Evolutionary conservation across 2,329 filamentous ascomycete genomes (phyloP).

Genomic region (Fusarium humuli): DNA sequence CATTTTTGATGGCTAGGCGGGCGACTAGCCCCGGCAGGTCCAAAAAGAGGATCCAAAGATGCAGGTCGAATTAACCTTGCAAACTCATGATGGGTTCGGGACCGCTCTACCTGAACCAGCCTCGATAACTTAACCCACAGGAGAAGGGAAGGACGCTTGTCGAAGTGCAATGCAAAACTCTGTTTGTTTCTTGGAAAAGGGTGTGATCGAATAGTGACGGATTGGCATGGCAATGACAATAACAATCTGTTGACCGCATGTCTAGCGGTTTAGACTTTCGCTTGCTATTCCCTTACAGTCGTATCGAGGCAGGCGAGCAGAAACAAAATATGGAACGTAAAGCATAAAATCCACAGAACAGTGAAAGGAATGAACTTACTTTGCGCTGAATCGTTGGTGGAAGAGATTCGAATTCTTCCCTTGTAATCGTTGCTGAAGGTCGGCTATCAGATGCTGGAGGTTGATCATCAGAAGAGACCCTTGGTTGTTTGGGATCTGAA

Average conservation of each 20-base stretch:
- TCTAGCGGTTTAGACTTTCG: conserved; percentile 11
- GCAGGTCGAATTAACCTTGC: conserved; percentile 30
- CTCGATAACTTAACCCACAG: conserved; percentile 14
- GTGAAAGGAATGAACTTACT: conserved; percentile 57
- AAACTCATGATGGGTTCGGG: conserved; percentile 32
- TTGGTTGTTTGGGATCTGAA: conserved; percentile 39
- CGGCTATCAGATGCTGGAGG: conserved; percentile 34
- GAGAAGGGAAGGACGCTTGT: conserved; percentile 30
- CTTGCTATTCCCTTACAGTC: conserved; percentile 13
- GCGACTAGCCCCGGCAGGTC: conserved; percentile 44
- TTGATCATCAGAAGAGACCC: conserved; percentile 42
- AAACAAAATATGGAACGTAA: conserved; percentile 16
- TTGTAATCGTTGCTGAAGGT: conserved; percentile 51
- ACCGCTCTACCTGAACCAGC: conserved; percentile 29
- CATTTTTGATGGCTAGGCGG: conserved; percentile 36
- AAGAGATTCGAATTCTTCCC: conserved; percentile 61
- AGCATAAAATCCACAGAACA: conserved; percentile 9
- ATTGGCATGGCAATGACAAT: conserved; percentile 13
- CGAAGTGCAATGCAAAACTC: conserved; percentile 5
- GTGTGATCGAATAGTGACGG: neutral
- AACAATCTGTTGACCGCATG: conserved; percentile 16
- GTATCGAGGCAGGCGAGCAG: conserved; percentile 10
- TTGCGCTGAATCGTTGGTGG: conserved; percentile 68
- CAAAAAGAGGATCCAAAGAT: conserved; percentile 29
- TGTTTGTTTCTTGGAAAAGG: conserved; percentile 7